Evolutionary conservation across 225 moss, liverwort and hornwort species (phyloP), one percentile per base, ranked within the genome.

Genomic region (Takakia lepidozioides): DNA sequence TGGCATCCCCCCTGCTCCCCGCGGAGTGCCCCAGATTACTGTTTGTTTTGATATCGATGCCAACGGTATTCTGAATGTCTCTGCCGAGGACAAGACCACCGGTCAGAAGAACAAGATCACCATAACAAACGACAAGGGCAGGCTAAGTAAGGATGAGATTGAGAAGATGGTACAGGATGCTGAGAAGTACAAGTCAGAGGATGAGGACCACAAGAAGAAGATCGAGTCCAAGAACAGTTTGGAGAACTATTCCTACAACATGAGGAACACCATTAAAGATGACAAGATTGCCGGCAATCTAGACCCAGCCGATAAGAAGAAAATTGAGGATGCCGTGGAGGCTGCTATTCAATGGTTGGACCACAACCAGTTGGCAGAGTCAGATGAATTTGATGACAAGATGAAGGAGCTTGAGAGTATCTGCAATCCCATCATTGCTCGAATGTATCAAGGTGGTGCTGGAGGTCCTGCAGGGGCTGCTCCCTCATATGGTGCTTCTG

Each of bases 301-400:
- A 5, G 39, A 40, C 25, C 34, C 38, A 19, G 23, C 25, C 10
- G 43, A 43, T 2, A 43, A 36, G 53, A 73, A 73, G 48, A 73
- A 73, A 43, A 73, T 68, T 3, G 68, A 73, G 51, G 55, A 71
- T 59, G 39, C 64, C 55, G 8, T 60, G 49, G 25, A 51, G 47
- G 67, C 64, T 54, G 75, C 80, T 0, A 84, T 84, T 4, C 68
- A 72, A n/a, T 84, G 80, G 80, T 39, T 84, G 1, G 80, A 84
- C 13, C 72, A 84, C 45, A 84, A 84, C 54, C 80, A 84, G 61
- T 18, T 84, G 0, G 76, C 76, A 0, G 84, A 84, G 64, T 62
- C 65, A 17, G 80, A 84, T 29, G 84, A 84, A 63, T 84, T 84
- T 43, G 68, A 58, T 23, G 58, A 66, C 19, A 66, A 59, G 46